Percentiles rank a stretch among this genome's conserved stretches.
Conservation (phyloP, 345 rosid species). For the Mangifera indica region DNA sequence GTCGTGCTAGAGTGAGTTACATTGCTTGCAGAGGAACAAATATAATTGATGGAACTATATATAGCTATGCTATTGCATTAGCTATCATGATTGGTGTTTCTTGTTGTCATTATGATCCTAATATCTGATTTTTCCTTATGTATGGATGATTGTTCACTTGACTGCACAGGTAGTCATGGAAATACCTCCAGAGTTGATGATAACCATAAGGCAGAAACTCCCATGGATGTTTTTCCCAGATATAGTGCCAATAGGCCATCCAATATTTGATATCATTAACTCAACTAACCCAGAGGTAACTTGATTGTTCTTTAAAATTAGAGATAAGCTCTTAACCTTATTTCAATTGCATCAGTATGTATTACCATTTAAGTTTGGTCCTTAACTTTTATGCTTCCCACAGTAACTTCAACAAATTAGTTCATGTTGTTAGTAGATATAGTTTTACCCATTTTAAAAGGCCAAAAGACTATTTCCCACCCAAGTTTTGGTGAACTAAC, state of each 20-base stretch:
- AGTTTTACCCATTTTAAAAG: too few relatives aligned
- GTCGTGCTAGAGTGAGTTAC: slow-evolving; percentile 80
- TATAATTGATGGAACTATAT: slow-evolving; percentile 5
- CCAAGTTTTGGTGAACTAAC: too few relatives aligned
- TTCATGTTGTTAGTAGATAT: too few relatives aligned
- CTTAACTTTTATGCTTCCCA: slow-evolving; percentile 5
- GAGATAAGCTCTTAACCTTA: neutral
- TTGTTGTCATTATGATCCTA: neutral
- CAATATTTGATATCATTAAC: slow-evolving; percentile 87
- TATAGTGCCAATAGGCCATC: slow-evolving; percentile 85
- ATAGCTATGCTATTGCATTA: slow-evolving; percentile 5
- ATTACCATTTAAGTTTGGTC: too few relatives aligned
- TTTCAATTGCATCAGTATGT: too few relatives aligned
- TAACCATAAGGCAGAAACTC: slow-evolving; percentile 75
- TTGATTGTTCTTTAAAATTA: neutral
- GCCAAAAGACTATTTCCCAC: too few relatives aligned
- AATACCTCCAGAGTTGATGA: slow-evolving; percentile 88
- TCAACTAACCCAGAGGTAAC: slow-evolving; percentile 85
- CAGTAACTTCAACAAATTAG: slow-evolving; percentile 11
- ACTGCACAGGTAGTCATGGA: slow-evolving; percentile 78
- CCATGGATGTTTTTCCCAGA: slow-evolving; percentile 99
- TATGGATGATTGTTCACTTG: slow-evolving; percentile 15
- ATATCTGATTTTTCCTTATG: neutral
- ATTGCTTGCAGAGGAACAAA: neutral
- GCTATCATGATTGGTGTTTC: neutral